Conservation (phyloP, 1,284 basidiomycete species). For the Cryptococcus amylolentus region DNA sequence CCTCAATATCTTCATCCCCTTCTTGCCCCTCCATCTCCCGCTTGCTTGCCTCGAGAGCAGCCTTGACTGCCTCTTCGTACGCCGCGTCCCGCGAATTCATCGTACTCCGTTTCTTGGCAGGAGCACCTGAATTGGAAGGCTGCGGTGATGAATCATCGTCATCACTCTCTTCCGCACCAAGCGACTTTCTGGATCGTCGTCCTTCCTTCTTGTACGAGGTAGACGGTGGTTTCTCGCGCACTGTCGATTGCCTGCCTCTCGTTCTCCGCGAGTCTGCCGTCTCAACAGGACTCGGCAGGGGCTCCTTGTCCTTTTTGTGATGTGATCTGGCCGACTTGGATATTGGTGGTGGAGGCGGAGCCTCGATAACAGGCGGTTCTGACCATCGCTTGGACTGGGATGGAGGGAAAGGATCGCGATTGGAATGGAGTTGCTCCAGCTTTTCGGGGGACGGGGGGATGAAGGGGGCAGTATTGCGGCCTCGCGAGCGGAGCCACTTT, state of each 20-base stretch:
- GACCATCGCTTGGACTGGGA: constrained; percentile 49
- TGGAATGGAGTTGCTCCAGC: constrained; percentile 31
- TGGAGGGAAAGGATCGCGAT: constrained; percentile 38
- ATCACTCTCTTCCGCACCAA: no score
- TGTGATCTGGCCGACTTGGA: constrained; percentile 32
- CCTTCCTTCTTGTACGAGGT: constrained; percentile 5
- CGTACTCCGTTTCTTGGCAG: constrained; percentile 78
- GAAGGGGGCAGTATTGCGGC: constrained; percentile 37
- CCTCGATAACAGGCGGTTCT: constrained; percentile 13
- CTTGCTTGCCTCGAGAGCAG: constrained; percentile 55
- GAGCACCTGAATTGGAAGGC: background rate
- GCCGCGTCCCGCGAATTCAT: constrained; percentile 97
- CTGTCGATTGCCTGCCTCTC: constrained; percentile 6
- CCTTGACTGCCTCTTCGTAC: constrained; percentile 74
- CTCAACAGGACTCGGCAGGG: constrained; percentile 8
- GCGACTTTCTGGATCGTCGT: background rate
- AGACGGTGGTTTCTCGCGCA: constrained; percentile 13
- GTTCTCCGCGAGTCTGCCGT: constrained; percentile 10
- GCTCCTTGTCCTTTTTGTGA: constrained; percentile 21
- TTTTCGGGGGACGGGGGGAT: constrained; percentile 41
- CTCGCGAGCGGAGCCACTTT: constrained; percentile 56
- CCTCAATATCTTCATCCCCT: constrained; percentile 17
- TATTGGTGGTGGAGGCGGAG: constrained; percentile 13
- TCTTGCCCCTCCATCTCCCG: constrained; percentile 23
- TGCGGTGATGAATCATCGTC: no score